phyloP scores from a whole-genome alignment of 177 flowering plant genomes.

The Vitis hybrid region DNA sequence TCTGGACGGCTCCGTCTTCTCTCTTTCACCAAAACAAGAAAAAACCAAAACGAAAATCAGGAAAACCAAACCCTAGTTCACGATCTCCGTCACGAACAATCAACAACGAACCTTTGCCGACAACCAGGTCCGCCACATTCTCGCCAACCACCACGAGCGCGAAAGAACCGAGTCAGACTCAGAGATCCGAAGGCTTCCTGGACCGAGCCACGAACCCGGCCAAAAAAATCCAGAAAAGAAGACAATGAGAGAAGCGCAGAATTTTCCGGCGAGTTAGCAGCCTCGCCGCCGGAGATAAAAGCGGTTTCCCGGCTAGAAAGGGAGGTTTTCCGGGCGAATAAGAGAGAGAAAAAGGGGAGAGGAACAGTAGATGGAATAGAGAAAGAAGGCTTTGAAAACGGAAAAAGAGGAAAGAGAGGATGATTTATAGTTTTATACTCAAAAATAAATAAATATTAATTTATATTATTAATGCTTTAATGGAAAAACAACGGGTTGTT shows the following conservation, averaged over 20 bases:
- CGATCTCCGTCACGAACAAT: conserved; percentile 22
- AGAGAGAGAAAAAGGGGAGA: conserved; percentile 12
- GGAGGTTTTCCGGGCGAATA: conserved; percentile 6
- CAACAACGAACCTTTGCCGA: conserved; percentile 11
- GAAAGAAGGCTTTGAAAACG: conserved; percentile 28
- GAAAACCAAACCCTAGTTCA: conserved; percentile 35
- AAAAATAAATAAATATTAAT: not conserved
- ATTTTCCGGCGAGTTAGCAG: conserved; percentile 19
- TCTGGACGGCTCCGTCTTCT: conserved; percentile 39
- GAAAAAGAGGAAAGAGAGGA: conserved; percentile 29
- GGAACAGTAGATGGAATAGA: conserved; percentile 4
- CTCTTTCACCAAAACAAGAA: not conserved
- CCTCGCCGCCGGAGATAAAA: conserved; percentile 6
- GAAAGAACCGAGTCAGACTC: conserved; percentile 12
- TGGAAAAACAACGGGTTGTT: not conserved
- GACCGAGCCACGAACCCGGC: not conserved
- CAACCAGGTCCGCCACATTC: conserved; percentile 38
- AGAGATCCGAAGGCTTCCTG: conserved; percentile 27
- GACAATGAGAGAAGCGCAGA: not conserved
- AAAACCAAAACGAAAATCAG: conserved; percentile 13
- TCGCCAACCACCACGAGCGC: conserved; percentile 5
- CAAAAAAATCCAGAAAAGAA: not conserved
- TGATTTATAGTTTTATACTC: conserved; percentile 49
- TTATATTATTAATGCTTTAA: conserved; percentile 2
- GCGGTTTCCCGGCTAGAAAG: conserved; percentile 30